Percentiles rank a stretch among this genome's conserved stretches.
Evolutionary conservation across 768 basidiomycete species (phyloP).

Genomic region (Suillus subluteus): DNA sequence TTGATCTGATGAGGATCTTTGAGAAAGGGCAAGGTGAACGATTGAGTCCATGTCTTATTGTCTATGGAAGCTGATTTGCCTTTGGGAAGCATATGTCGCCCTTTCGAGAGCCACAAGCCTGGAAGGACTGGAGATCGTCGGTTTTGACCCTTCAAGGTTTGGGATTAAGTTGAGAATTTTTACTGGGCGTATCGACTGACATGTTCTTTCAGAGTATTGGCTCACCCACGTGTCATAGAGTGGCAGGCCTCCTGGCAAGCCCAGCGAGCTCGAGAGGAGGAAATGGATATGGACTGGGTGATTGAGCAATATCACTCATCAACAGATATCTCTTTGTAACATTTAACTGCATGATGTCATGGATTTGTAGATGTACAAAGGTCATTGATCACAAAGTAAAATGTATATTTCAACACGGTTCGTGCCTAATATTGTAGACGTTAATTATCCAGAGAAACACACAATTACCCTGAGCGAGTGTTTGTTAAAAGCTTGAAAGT

Average conservation of each 20-base stretch:
- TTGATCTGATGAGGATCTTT: slow-evolving; percentile 89
- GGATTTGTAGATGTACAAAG: not conserved
- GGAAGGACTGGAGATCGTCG: slow-evolving; percentile 43
- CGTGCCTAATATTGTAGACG: slow-evolving; percentile 3
- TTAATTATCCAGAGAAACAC: not conserved
- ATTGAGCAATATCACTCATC: slow-evolving; percentile 36
- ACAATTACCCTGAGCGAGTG: not conserved
- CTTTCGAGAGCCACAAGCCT: slow-evolving; percentile 45
- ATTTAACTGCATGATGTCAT: slow-evolving; percentile 3
- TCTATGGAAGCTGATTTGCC: slow-evolving; percentile 6
- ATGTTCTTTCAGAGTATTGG: slow-evolving; percentile 35
- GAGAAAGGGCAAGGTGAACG: slow-evolving; percentile 69
- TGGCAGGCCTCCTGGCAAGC: slow-evolving; percentile 35
- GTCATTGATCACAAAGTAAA: not conserved
- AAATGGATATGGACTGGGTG: slow-evolving; percentile 39
- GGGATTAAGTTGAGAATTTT: slow-evolving; percentile 9
- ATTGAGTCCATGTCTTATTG: not conserved
- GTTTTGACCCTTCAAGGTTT: slow-evolving; percentile 39
- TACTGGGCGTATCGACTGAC: not conserved
- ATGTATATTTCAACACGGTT: slow-evolving; percentile 8
- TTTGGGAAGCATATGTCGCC: slow-evolving; percentile 35
- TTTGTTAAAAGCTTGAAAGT: not conserved
- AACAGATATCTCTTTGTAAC: slow-evolving; percentile 19
- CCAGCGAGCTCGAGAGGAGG: slow-evolving; percentile 19
- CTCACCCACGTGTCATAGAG: slow-evolving; percentile 37